Conservation (phyloP, 2,329 filamentous ascomycete species). For the Hansfordia pulvinata region DNA sequence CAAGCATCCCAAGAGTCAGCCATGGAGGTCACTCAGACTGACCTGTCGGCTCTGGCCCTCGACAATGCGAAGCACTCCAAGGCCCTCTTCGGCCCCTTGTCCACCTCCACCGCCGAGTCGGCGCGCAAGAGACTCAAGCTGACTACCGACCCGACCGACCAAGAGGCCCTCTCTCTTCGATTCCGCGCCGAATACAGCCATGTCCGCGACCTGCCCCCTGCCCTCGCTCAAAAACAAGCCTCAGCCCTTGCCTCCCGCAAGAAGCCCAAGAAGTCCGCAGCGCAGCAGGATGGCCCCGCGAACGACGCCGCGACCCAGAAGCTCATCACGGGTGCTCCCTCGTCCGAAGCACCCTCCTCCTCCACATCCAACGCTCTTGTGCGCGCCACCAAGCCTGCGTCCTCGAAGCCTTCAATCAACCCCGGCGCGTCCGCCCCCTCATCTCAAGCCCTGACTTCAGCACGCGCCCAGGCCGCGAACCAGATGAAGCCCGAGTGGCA, state of each 20-base stretch:
- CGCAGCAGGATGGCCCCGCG: slow-evolving; percentile 6
- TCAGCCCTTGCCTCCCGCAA: slow-evolving; percentile 14
- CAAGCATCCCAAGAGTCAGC: too few relatives aligned
- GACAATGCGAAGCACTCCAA: slow-evolving; percentile 17
- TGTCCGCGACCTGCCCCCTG: slow-evolving; percentile 14
- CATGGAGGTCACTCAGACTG: slow-evolving; percentile 12
- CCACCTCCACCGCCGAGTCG: slow-evolving; percentile 7
- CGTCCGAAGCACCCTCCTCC: neutral
- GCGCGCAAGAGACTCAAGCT: slow-evolving; percentile 15
- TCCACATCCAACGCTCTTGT: slow-evolving; percentile 20
- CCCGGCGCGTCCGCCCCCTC: slow-evolving; percentile 8
- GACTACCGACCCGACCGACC: slow-evolving; percentile 12
- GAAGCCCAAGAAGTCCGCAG: slow-evolving; percentile 12
- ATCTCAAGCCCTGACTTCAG: slow-evolving; percentile 11
- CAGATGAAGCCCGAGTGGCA: slow-evolving; percentile 82
- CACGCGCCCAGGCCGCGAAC: slow-evolving; percentile 22
- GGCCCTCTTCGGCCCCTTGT: slow-evolving; percentile 14
- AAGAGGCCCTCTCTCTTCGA: slow-evolving; percentile 16
- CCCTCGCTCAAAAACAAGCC: slow-evolving; percentile 22
- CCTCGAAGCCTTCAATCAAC: too few relatives aligned
- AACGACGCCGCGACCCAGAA: slow-evolving; percentile 33
- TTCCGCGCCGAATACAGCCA: slow-evolving; percentile 17
- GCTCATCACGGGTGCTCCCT: slow-evolving; percentile 51
- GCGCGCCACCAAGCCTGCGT: slow-evolving; percentile 14
- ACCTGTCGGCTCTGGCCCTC: slow-evolving; percentile 14